Evolutionary conservation across 306 rosid genomes (phyloP).

Genomic region (Echinosophora koreensis): DNA sequence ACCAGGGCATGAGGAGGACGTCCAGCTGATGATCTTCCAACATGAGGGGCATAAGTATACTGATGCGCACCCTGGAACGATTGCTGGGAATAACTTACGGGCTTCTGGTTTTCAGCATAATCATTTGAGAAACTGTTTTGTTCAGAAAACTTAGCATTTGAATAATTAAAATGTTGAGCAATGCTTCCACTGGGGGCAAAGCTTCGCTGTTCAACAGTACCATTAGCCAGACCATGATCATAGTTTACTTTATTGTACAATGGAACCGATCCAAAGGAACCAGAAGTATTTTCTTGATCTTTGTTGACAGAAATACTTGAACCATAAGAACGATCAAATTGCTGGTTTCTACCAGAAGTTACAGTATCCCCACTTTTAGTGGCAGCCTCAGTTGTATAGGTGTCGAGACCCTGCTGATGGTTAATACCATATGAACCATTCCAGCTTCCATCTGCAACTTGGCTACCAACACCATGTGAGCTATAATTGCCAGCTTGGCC

Average conservation of each 20-base stretch:
- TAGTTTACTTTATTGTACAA: conserved; percentile 60
- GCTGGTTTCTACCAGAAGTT: conserved; percentile 59
- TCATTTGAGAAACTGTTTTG: conserved; percentile 57
- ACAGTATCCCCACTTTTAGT: conserved; percentile 45
- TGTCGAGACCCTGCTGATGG: conserved; percentile 58
- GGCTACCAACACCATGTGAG: conserved; percentile 53
- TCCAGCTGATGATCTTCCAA: conserved; percentile 80
- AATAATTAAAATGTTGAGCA: conserved; percentile 65
- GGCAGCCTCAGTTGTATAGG: conserved; percentile 51
- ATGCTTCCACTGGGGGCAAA: conserved; percentile 54
- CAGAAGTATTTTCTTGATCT: conserved; percentile 61
- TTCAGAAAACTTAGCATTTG: conserved; percentile 52
- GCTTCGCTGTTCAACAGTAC: conserved; percentile 55
- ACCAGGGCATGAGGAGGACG: conserved; percentile 93
- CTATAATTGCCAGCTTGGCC: conserved; percentile 54
- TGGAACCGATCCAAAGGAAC: conserved; percentile 63
- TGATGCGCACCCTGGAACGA: conserved; percentile 64
- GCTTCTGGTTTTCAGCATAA: conserved; percentile 60
- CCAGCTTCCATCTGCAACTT: conserved; percentile 64
- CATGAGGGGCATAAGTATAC: conserved; percentile 63
- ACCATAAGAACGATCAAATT: conserved; percentile 55
- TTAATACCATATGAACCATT: conserved; percentile 49
- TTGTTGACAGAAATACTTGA: conserved; percentile 50
- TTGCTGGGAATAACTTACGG: conserved; percentile 60
- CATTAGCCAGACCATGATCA: conserved; percentile 59